Percentiles rank a stretch among this genome's conserved stretches.
Evolutionary conservation across 805 yeast species (phyloP).

Genomic region (Millerago galiae): DNA sequence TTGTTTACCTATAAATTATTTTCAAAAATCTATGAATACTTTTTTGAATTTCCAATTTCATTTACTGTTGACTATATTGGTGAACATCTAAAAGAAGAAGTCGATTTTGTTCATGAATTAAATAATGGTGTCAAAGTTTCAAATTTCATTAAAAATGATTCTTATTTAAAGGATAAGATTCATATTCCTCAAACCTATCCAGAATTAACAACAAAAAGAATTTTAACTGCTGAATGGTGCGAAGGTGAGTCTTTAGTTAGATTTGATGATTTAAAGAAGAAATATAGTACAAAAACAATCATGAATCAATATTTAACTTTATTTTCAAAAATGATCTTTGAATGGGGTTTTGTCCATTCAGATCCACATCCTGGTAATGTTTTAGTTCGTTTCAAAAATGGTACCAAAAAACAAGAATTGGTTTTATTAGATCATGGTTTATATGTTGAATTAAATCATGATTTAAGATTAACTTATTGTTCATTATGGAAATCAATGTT

Average conservation of each 20-base stretch:
- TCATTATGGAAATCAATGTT: constrained; percentile 59
- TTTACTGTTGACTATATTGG: constrained; percentile 52
- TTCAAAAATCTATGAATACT: constrained; percentile 45
- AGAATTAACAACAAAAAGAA: constrained; percentile 40
- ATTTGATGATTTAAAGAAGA: constrained; percentile 33
- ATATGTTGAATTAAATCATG: constrained; percentile 46
- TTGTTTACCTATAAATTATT: constrained; percentile 48
- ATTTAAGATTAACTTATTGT: constrained; percentile 51
- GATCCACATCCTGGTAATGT: constrained; percentile 82
- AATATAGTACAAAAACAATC: constrained; percentile 31
- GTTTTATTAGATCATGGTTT: constrained; percentile 75
- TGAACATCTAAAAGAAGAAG: constrained; percentile 51
- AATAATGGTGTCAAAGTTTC: constrained; percentile 41
- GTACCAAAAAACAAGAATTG: constrained; percentile 37
- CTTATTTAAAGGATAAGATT: constrained; percentile 33
- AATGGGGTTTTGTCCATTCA: constrained; percentile 59
- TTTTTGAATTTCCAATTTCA: constrained; percentile 60
- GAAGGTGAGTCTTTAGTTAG: constrained; percentile 59
- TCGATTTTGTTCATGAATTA: constrained; percentile 53
- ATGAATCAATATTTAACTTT: constrained; percentile 43
- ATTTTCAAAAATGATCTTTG: constrained; percentile 51
- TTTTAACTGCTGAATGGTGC: constrained; percentile 69
- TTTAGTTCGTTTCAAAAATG: constrained; percentile 38
- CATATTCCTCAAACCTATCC: constrained; percentile 51
- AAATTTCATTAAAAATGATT: constrained; percentile 35